Conservation (phyloP, 495 filamentous ascomycete species). For the Talaromyces trachyspermus region DNA sequence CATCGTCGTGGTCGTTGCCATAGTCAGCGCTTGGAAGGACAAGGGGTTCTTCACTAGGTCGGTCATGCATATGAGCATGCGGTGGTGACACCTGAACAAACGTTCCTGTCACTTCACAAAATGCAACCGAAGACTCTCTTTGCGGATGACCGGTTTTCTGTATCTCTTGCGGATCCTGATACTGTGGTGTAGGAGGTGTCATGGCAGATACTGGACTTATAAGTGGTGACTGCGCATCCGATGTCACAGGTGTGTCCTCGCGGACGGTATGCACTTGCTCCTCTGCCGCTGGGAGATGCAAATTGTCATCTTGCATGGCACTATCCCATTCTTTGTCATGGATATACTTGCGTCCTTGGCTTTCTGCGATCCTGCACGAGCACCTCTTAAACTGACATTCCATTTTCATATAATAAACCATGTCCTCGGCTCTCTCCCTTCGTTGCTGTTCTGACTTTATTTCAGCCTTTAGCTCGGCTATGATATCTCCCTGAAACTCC, state of each 20-base stretch:
- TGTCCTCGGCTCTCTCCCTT: conserved; percentile 60
- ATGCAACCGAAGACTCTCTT: conserved; percentile 32
- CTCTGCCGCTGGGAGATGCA: background rate
- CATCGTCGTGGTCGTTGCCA: background rate
- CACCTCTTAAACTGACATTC: conserved; percentile 74
- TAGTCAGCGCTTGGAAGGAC: conserved; percentile 5
- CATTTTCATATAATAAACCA: conserved; percentile 72
- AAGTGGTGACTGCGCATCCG: conserved; percentile 3
- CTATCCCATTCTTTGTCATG: conserved; percentile 32
- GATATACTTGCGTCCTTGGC: conserved; percentile 39
- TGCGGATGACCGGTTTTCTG: conserved; percentile 20
- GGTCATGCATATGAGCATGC: conserved; percentile 5
- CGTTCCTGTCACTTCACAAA: conserved; percentile 43
- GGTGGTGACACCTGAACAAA: conserved; percentile 41
- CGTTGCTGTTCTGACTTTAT: conserved; percentile 58
- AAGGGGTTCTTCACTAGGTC: conserved; percentile 1
- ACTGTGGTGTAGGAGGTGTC: conserved; percentile 9
- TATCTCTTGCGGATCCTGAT: conserved; percentile 15
- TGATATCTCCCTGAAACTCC: conserved; percentile 34
- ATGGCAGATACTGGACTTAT: conserved; percentile 6
- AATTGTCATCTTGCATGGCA: background rate
- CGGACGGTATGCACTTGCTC: background rate
- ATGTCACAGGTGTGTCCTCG: conserved; percentile 4
- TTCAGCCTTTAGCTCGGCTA: conserved; percentile 54
- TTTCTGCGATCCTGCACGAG: conserved; percentile 52